phyloP scores from a whole-genome alignment of 352 stramenopile species.

The Phytophthora pisi region DNA sequence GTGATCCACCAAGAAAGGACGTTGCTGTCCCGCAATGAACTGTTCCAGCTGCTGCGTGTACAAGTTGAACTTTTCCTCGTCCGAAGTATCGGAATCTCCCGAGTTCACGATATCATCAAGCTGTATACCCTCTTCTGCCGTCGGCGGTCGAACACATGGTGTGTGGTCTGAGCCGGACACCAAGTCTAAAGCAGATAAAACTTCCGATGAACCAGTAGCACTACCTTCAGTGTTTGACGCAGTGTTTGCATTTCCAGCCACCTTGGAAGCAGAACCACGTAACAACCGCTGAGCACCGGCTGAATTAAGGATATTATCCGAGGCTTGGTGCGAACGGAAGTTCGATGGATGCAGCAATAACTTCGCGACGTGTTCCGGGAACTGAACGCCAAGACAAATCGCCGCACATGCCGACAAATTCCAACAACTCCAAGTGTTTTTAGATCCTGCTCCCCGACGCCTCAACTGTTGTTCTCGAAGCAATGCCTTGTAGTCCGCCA shows the following conservation, averaged over 20 bases:
- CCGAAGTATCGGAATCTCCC: conserved; percentile 31
- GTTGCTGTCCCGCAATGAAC: conserved; percentile 73
- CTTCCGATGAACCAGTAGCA: conserved; percentile 7
- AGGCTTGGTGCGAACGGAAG: conserved; percentile 86
- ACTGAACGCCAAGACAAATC: conserved; percentile 85
- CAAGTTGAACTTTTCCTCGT: conserved; percentile 54
- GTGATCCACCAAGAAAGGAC: conserved; percentile 85
- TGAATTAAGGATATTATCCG: conserved; percentile 86
- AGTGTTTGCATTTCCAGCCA: conserved; percentile 6
- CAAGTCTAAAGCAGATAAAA: conserved; percentile 34
- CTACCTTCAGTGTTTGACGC: not conserved
- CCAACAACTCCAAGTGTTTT: conserved; percentile 92
- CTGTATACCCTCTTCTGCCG: conserved; percentile 13
- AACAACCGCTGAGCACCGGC: conserved; percentile 65
- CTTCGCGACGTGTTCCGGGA: conserved; percentile 69
- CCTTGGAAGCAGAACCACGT: conserved; percentile 23
- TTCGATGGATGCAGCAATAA: conserved; percentile 80
- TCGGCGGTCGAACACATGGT: conserved; percentile 18
- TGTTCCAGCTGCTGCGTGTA: conserved; percentile 63
- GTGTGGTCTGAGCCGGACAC: conserved; percentile 44
- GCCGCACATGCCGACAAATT: conserved; percentile 82
- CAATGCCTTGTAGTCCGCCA: conserved; percentile 96
- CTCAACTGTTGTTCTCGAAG: conserved; percentile 89
- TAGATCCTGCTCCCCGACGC: conserved; percentile 79
- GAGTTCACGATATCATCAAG: conserved; percentile 32